These are phyloP conservation scores for Blastocystis hominis DNA, from an alignment of 352 stramenopile species.

Conservation along the genomic window DNA sequence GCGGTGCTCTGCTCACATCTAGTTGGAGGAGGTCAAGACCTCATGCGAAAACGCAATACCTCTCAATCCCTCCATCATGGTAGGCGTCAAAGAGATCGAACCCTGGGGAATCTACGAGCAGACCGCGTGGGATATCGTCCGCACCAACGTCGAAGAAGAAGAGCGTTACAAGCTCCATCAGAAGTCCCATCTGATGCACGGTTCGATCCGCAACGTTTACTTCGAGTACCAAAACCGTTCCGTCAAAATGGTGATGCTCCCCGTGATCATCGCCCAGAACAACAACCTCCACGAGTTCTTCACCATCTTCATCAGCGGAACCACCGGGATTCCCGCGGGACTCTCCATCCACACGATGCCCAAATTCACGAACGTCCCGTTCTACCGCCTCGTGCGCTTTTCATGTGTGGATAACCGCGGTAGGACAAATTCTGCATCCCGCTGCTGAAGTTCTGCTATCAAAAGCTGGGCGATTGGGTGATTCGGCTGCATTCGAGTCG, in stretches of 20 bases:
- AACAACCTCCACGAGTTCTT: slow-evolving; percentile 52
- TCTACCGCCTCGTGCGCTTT: slow-evolving; percentile 2
- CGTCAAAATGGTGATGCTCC: slow-evolving; percentile 55
- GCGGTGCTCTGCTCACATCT: neutral
- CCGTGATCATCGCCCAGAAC: slow-evolving; percentile 44
- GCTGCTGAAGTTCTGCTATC: neutral
- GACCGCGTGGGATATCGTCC: neutral
- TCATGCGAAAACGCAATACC: neutral
- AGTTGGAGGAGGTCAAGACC: slow-evolving; percentile 8
- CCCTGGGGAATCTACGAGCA: slow-evolving; percentile 26
- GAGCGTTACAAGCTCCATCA: slow-evolving; percentile 34
- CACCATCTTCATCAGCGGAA: slow-evolving; percentile 53
- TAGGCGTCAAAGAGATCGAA: slow-evolving; percentile 25
- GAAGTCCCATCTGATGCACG: neutral
- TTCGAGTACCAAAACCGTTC: slow-evolving; percentile 52
- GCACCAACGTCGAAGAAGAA: slow-evolving; percentile 7
- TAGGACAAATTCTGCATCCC: slow-evolving; percentile 35
- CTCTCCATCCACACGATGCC: slow-evolving; percentile 30
- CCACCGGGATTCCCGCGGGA: slow-evolving; percentile 19
- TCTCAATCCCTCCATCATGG: neutral
- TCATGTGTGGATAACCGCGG: neutral
- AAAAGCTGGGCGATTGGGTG: neutral
- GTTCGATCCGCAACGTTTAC: slow-evolving; percentile 20
- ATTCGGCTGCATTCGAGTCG: slow-evolving; percentile 30
- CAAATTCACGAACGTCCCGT: neutral